Evolutionary conservation across 805 yeast species (phyloP).

Genomic region (Ogataea dorogensis): DNA sequence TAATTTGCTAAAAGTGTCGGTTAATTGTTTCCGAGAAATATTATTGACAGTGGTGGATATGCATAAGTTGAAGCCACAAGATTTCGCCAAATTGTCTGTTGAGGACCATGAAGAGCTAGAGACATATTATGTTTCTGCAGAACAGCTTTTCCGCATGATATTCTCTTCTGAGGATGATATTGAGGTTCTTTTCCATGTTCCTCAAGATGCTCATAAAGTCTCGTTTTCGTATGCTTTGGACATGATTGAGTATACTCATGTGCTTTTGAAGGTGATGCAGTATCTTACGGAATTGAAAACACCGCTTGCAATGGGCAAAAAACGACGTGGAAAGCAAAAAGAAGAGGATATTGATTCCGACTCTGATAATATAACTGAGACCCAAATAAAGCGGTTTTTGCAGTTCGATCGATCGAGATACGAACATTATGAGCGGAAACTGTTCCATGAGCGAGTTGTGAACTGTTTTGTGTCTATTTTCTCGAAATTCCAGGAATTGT

Average conservation of each 20-base stretch:
- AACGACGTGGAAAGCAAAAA: constrained; percentile 10
- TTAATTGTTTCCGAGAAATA: constrained; percentile 65
- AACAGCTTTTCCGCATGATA: constrained; percentile 49
- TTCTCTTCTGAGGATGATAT: constrained; percentile 65
- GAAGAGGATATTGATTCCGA: constrained; percentile 21
- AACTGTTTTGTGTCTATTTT: constrained; percentile 65
- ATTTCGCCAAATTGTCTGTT: constrained; percentile 39
- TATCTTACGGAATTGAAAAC: constrained; percentile 53
- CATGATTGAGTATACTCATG: constrained; percentile 62
- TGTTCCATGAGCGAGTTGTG: constrained; percentile 59
- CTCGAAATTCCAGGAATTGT: constrained; percentile 58
- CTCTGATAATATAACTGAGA: constrained; percentile 11
- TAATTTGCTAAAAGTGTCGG: constrained; percentile 66
- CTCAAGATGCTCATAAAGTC: constrained; percentile 61
- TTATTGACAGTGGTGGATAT: constrained; percentile 43
- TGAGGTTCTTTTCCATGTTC: constrained; percentile 53
- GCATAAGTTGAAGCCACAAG: constrained; percentile 34
- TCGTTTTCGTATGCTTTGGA: constrained; percentile 61
- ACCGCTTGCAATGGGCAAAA: constrained; percentile 29
- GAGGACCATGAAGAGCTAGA: constrained; percentile 48
- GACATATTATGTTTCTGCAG: constrained; percentile 29
- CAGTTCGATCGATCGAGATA: constrained; percentile 21
- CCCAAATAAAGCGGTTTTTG: constrained; percentile 16
- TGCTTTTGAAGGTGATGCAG: constrained; percentile 66
- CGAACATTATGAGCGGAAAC: constrained; percentile 39